A percentile compares a stretch with the other conserved stretches of the same genome.
These are phyloP conservation scores for Solanum stenotomum DNA, from an alignment of 257 asterid species.

Conservation along the genomic window DNA sequence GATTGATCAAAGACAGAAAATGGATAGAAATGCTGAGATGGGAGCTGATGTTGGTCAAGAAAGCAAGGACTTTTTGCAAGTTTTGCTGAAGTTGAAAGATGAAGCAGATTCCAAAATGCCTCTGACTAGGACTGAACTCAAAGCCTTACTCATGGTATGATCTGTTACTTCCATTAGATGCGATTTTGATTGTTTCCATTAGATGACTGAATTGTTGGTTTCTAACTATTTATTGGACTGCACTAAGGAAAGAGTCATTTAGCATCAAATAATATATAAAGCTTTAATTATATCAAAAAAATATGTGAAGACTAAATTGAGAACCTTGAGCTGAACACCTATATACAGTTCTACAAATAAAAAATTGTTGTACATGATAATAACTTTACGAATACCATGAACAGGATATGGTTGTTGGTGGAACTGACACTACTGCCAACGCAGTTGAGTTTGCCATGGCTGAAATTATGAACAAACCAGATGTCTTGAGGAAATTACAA, in stretches of 20 bases:
- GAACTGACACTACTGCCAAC: constrained; percentile 67
- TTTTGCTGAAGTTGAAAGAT: constrained; percentile 41
- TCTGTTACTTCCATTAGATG: background rate
- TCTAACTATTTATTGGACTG: background rate
- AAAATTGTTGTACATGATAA: background rate
- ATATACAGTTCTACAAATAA: background rate
- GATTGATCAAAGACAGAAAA: constrained; percentile 34
- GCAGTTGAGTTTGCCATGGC: constrained; percentile 53
- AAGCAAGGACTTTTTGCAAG: constrained; percentile 53
- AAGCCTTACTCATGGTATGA: constrained; percentile 68
- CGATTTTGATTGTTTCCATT: background rate
- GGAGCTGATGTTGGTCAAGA: background rate
- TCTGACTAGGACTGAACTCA: constrained; percentile 46
- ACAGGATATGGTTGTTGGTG: constrained; percentile 72
- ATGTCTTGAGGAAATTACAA: constrained; percentile 27
- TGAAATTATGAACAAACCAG: constrained; percentile 52
- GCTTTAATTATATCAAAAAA: background rate
- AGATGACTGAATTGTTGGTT: too few relatives aligned
- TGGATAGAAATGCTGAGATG: background rate
- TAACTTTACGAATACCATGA: background rate
- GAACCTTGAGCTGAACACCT: background rate
- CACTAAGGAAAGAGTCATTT: background rate
- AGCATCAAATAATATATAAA: background rate
- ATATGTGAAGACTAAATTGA: background rate
- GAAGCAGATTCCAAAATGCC: constrained; percentile 39